Conservation (phyloP, 352 stramenopile species). For the Pythium scleroteichum region DNA sequence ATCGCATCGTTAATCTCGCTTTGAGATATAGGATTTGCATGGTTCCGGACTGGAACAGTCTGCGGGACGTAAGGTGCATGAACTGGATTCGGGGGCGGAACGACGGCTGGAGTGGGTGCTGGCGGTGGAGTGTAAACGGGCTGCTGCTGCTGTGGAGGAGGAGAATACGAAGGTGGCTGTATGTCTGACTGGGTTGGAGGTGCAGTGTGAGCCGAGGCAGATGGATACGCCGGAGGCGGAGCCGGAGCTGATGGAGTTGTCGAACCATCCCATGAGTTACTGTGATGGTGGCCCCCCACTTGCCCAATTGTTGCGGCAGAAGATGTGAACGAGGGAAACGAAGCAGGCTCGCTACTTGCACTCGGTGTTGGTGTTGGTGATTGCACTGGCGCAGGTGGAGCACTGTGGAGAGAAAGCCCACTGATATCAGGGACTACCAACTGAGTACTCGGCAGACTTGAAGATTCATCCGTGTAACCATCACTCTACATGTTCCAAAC, state of each 20-base stretch:
- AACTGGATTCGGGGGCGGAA: constrained; percentile 20
- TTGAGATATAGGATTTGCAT: constrained; percentile 49
- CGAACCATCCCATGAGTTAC: constrained; percentile 18
- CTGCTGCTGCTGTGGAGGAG: too few relatives aligned
- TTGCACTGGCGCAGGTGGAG: not conserved
- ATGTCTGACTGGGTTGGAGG: constrained; percentile 2
- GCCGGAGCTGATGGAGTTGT: constrained; percentile 14
- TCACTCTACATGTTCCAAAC: not conserved
- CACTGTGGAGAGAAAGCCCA: constrained; percentile 12
- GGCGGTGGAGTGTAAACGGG: constrained; percentile 6
- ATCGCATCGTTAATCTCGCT: constrained; percentile 83
- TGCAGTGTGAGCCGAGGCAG: constrained; percentile 4
- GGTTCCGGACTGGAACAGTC: constrained; percentile 24
- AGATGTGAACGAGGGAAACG: constrained; percentile 57
- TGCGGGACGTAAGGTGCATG: constrained; percentile 19
- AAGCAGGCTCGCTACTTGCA: constrained; percentile 16
- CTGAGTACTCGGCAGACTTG: constrained; percentile 1
- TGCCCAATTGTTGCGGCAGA: constrained; percentile 35
- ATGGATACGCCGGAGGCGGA: constrained; percentile 26
- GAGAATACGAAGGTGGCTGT: constrained; percentile 18
- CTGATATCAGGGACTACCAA: constrained; percentile 1
- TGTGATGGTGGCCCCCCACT: constrained; percentile 6
- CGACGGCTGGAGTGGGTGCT: not conserved
- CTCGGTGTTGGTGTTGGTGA: constrained; percentile 16
- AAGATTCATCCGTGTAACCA: constrained; percentile 1